Evolutionary conservation across 768 basidiomycete genomes (phyloP).

Genomic region (Agaricus sinodeliciosus): DNA sequence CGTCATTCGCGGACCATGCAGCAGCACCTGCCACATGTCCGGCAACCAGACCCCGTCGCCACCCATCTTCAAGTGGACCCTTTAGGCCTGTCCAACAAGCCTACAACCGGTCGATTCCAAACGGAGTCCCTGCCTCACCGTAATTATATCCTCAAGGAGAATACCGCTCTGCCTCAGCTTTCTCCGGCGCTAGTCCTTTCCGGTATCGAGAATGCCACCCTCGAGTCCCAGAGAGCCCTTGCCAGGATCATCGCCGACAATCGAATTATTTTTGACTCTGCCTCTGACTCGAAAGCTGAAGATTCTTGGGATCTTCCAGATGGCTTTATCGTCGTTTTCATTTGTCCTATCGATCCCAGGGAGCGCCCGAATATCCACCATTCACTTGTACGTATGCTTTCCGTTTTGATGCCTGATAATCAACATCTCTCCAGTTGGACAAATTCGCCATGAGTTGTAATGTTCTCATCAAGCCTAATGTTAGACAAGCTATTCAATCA

Average conservation of each 20-base stretch:
- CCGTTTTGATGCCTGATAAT: not conserved
- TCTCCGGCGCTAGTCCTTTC: slow-evolving; percentile 63
- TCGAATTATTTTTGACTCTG: slow-evolving; percentile 38
- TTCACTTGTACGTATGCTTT: slow-evolving; percentile 45
- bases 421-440: slow-evolving; percentile 47
- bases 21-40: slow-evolving; percentile 6
- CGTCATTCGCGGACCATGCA: slow-evolving; percentile 10
- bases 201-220: slow-evolving; percentile 57
- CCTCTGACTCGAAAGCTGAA: slow-evolving; percentile 18
- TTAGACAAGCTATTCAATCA: slow-evolving; percentile 28
- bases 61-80: not conserved
- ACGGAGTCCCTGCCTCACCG: slow-evolving; percentile 6
- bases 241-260: slow-evolving; percentile 44
- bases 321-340: slow-evolving; percentile 66
- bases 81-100: not conserved
- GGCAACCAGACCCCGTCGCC: not conserved
- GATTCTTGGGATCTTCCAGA: slow-evolving; percentile 55
- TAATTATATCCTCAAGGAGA: slow-evolving; percentile 24
- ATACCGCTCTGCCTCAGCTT: slow-evolving; percentile 30
- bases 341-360: slow-evolving; percentile 56
- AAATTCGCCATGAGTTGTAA: slow-evolving; percentile 73
- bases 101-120: slow-evolving; percentile 1
- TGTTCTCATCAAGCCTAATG: slow-evolving; percentile 40
- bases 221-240: slow-evolving; percentile 52
- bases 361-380: slow-evolving; percentile 65